These are phyloP conservation scores for Cercospora sesami DNA, from an alignment of 2,329 filamentous ascomycete species.

Conservation along the genomic window DNA sequence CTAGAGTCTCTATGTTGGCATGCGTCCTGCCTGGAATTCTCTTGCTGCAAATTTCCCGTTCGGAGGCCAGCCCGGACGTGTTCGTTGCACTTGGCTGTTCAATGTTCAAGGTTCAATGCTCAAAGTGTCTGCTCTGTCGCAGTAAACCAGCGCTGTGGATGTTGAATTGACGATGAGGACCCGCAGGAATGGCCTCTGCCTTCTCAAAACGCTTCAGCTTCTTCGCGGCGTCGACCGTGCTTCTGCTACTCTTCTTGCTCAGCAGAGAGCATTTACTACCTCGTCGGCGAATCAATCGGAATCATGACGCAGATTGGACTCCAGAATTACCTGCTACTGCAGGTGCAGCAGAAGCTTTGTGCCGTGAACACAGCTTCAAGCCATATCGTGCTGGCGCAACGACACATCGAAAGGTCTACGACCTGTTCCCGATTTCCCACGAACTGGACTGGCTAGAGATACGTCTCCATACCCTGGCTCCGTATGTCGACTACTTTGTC, in stretches of 20 bases:
- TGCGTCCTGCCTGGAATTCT: background rate
- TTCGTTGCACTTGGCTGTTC: background rate
- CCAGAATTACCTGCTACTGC: background rate
- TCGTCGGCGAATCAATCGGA: background rate
- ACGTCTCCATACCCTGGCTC: constrained; percentile 58
- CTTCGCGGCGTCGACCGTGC: background rate
- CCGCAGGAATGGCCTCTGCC: background rate
- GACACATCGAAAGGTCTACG: constrained; percentile 55
- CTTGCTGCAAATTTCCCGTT: background rate
- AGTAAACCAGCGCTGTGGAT: background rate
- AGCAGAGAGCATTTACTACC: background rate
- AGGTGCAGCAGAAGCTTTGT: background rate
- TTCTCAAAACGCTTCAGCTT: background rate
- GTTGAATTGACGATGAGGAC: background rate
- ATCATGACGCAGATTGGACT: background rate
- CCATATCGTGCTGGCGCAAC: background rate
- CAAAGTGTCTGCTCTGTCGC: background rate
- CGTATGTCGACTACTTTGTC: constrained; percentile 65
- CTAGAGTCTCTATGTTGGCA: background rate
- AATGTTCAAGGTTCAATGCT: background rate
- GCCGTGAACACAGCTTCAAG: background rate
- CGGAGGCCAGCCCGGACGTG: background rate
- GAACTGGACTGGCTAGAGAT: constrained; percentile 68
- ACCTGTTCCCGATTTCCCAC: constrained; percentile 62
- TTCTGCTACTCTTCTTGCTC: background rate